Conservation (phyloP, 106 monocot species). For the Allium sativum region DNA sequence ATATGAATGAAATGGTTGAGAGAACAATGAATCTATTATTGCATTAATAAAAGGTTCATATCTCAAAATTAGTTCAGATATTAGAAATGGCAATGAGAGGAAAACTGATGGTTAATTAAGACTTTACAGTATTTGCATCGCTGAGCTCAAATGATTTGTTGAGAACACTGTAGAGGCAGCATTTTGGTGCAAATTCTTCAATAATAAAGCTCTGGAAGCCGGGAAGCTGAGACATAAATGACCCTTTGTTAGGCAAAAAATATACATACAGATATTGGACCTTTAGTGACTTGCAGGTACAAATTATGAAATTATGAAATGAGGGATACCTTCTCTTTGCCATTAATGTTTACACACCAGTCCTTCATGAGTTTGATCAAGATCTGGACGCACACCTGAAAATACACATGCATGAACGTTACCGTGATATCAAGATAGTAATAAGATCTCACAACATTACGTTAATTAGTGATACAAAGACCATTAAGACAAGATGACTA, state of each 20-base stretch:
- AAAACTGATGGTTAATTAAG: neutral
- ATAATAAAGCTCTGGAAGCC: slow-evolving; percentile 83
- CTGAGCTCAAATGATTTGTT: slow-evolving; percentile 84
- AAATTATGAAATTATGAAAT: no score
- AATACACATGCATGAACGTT: neutral
- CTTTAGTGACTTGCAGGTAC: neutral
- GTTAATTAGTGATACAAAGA: neutral
- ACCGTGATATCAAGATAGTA: neutral
- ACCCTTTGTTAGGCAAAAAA: no score
- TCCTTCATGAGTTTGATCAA: slow-evolving; percentile 78
- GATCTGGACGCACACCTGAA: slow-evolving; percentile 79
- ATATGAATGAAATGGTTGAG: no score
- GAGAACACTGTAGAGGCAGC: slow-evolving; percentile 84
- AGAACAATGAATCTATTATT: no score
- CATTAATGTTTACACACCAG: slow-evolving; percentile 56
- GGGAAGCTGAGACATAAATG: slow-evolving; percentile 40
- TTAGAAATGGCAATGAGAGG: no score
- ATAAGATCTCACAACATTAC: neutral
- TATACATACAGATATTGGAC: no score
- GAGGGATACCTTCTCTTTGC: slow-evolving; percentile 68
- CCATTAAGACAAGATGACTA: no score
- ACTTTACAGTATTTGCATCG: slow-evolving; percentile 81
- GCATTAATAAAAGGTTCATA: no score
- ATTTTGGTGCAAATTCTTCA: slow-evolving; percentile 66
- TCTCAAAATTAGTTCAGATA: neutral